Evolutionary conservation across 805 yeast species (phyloP), one percentile per base, ranked within the genome.

Genomic region (Wickerhamiella spandovensis): DNA sequence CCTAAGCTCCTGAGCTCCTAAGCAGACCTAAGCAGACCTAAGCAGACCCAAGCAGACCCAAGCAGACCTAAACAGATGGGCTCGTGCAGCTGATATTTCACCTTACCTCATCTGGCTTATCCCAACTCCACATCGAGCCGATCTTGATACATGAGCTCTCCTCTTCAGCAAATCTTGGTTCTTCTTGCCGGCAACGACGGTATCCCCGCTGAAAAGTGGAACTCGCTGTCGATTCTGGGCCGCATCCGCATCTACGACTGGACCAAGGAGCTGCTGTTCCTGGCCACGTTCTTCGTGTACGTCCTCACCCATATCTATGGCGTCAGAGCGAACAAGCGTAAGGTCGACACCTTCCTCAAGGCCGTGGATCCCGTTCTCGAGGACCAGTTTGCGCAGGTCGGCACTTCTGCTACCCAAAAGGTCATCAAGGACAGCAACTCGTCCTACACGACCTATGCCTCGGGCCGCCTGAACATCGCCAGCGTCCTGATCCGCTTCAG

Each of bases 391-490:
- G 77, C 72, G 59, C 88, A 83, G 63, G 89, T 82, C 53, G 95
- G 95, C 32, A 53, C 56, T 47, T 42, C 51, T 21, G 58, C 55
- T 21, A 54, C 49, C 8, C 44, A 48, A 18, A 66, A 78, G 59
- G 71, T 73, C 55, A 71, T 79, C 57, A 74, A 77, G 64, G 94
- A 83, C 61, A 75, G 79, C 46, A 69, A 80, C 23, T 80, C 82
- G 58, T 70, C 73, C 53, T 86, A 67, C 65, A 67, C 73, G 10
- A 72, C 84, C 37, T 92, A 86, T 64, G 95, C 96, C 43, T 76
- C 95, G 51, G 98, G 98, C 54, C 81, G 98, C 66, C 70, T 78
- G 52, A 82, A 86, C 64, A 74, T 92, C 53, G 78, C 78, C 53
- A 73, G 77, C 50, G 68, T 88, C 51, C 68, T 74, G 51, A 72